Conservation (phyloP, 2,329 filamentous ascomycete species). For the Botryosphaeria dothidea region DNA sequence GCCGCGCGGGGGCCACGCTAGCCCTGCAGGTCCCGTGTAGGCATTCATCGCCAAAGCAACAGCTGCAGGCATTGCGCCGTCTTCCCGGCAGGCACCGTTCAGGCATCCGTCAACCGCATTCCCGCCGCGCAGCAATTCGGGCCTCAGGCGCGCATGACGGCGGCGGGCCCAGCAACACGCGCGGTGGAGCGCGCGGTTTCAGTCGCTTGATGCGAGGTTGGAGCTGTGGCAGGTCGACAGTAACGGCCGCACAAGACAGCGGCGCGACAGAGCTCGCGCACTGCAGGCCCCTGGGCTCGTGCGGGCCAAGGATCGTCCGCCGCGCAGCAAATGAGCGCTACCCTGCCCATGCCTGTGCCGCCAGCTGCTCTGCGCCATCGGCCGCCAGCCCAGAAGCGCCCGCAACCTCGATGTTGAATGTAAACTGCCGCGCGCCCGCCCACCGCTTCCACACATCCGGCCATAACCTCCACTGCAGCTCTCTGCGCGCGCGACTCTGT, state of each 20-base stretch:
- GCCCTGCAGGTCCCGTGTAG: neutral
- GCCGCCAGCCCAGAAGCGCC: slow-evolving; percentile 9
- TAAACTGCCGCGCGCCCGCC: slow-evolving; percentile 6
- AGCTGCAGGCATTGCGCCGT: too few species aligned
- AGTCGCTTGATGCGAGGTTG: slow-evolving; percentile 8
- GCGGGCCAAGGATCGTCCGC: neutral
- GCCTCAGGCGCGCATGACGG: neutral
- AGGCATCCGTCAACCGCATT: neutral
- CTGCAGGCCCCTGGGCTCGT: neutral
- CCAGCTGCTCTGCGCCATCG: neutral
- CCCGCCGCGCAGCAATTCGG: neutral
- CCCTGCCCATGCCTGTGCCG: neutral
- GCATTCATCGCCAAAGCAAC: neutral
- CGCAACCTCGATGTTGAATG: neutral
- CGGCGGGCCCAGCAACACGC: neutral
- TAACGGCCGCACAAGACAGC: slow-evolving; percentile 9
- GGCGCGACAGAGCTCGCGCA: neutral
- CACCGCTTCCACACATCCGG: neutral
- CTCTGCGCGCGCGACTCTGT: neutral
- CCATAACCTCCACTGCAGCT: neutral
- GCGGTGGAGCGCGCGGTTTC: slow-evolving; percentile 6
- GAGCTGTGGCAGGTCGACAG: neutral
- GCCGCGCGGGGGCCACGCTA: neutral
- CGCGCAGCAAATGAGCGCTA: slow-evolving; percentile 8
- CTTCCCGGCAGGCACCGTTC: neutral